Base-by-base conservation (phyloP, 2,329 filamentous ascomycete genomes). In the Colletotrichum sp. region DNA sequence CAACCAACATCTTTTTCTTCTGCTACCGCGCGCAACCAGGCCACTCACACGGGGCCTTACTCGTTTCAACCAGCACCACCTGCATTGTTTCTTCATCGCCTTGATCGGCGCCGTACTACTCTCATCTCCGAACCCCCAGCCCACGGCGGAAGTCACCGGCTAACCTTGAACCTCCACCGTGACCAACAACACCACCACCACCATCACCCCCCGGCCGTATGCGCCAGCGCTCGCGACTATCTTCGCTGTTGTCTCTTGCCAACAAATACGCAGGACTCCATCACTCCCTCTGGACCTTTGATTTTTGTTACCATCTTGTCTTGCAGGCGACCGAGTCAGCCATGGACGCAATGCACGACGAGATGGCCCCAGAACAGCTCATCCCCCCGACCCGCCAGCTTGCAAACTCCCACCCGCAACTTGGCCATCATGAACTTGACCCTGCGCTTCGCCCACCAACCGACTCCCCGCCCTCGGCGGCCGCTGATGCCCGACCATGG, bases 361-460 rank as follows among this genome's bases (percentile, higher is more conserved):
- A 75, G 55, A 80, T 82, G 79, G 77, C 79, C 74, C 75, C 80
- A 67, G 80, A 81, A 78, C 83, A 82, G 75, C 80, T 82, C 81
- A 81, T 82, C 80, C 79, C 79, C 78, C 80, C 83, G 82, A 81
- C 81, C 81, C 80, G 80, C 79, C 80, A 81, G 78, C 79, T 83
- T 77, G 80, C 80, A 71, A 80, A 82, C 68, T 72, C 57, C 30
- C 63, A 52, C 38, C 24, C 58, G 38, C 18, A 21, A n/a, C 48
- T 58, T 34, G 64, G 48, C 32, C 18, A 71, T 77, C 64, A 65
- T 68, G 30, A 48, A 26, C 48, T 71, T 72, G 74, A 68, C 65
- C 74, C 76, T 77, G 61, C 77, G 64, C 58, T 79, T 75, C 78
- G 74, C 78, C 72, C 73, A 76, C 78, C 78, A 73, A 78, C 61